Base-by-base conservation (phyloP, 1,284 basidiomycete genomes). In the Flammula alnicola region DNA sequence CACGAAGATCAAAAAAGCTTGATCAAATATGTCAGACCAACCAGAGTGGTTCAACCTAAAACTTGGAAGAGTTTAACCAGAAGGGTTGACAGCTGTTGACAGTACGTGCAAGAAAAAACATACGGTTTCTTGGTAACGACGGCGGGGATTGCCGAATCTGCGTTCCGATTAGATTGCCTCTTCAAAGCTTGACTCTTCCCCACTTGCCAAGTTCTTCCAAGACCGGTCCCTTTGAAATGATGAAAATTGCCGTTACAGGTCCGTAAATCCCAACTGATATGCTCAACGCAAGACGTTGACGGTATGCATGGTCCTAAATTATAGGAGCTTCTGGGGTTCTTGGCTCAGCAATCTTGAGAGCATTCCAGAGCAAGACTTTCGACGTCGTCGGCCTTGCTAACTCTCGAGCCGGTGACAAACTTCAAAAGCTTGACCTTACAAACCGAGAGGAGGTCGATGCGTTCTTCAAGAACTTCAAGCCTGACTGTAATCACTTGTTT, bases 281-380 rank as follows among this genome's bases (percentile, higher is more conserved):
- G n/a, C 26, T 32, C n/a, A 17, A 26, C 17, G 7, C 2, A 17
- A 36, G 32, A 14, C 35, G 11, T 40, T 44, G 26, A 22, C n/a
- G n/a, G n/a, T n/a, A n/a, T n/a, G 27, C 19, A 10, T 31, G 33
- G 5, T 16, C 10, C 37, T 17, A n/a, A 9, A 11, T 16, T 47
- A 20, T 63, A 88, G 90, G 90, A 55, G 89, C 89, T 54, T 91
- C 89, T 29, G 89, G 89, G 26, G 77, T 92, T 11, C 76, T 92
- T 8, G 89, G 89, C 9, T 74, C 79, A 8, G 85, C 86, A 4
- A 76, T 91, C 5, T 80, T 79, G 62, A 63, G 71, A 29, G 83
- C 86, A 4, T 90, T 90, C 71, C 72, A 67, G 20, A 32, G 32
- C 31, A 63, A 65, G 8, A 40, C 61, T 17, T 64, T 72, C 52